Conservation (phyloP, 768 basidiomycete species). For the Paxillus rubicundulus region DNA sequence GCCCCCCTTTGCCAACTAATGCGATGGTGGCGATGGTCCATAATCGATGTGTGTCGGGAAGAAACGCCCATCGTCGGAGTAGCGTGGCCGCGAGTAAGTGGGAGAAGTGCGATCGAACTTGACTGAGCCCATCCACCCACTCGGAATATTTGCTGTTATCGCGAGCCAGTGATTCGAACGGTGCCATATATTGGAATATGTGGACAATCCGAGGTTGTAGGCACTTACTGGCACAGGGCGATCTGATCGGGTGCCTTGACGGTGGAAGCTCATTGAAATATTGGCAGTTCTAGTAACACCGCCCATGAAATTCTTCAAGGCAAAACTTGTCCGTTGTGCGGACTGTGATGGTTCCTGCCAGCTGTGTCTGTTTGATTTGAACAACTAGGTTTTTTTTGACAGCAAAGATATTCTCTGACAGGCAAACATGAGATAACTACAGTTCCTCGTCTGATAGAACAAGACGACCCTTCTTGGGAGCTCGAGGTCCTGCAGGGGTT, state of each 20-base stretch:
- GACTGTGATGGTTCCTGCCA: background rate
- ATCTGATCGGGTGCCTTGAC: conserved; percentile 17
- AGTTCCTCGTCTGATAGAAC: conserved; percentile 41
- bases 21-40: background rate
- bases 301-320: background rate
- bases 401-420: conserved; percentile 1
- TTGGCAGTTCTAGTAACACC: background rate
- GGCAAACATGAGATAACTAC: conserved; percentile 17
- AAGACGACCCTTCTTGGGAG: conserved; percentile 27
- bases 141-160: background rate
- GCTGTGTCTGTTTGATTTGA: background rate
- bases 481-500: conserved; percentile 11
- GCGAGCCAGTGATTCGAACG: background rate
- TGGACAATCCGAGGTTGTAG: conserved; percentile 2
- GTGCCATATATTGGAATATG: too few species aligned
- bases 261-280: background rate
- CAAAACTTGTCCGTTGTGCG: background rate
- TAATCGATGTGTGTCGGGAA: conserved; percentile 13
- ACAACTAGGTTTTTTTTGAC: background rate
- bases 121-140: conserved; percentile 1
- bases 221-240: conserved; percentile 4
- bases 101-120: conserved; percentile 2
- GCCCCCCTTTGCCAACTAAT: background rate
- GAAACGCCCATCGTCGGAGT: conserved; percentile 11
- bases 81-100: conserved; percentile 13